Conservation (phyloP, 768 basidiomycete species). For the Mrakia gelida region DNA sequence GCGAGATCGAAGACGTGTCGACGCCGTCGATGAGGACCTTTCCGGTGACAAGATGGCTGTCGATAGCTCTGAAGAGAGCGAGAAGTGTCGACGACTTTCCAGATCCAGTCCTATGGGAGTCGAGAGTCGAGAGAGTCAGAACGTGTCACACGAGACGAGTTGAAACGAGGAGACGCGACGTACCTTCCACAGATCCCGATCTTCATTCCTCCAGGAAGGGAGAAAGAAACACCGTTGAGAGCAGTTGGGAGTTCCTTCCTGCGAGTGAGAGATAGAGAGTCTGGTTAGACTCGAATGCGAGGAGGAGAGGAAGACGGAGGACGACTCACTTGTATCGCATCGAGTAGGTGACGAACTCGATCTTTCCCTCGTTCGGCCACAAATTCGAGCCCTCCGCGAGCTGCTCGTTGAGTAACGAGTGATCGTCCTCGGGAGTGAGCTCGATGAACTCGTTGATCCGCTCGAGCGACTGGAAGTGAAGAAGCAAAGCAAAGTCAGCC, state of each 20-base stretch:
- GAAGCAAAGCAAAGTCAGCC: neutral
- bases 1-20: constrained; percentile 29
- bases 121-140: neutral
- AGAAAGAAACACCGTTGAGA: constrained; percentile 30
- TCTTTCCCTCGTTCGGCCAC: neutral
- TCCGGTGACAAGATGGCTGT: constrained; percentile 27
- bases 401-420: neutral
- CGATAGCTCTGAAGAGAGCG: constrained; percentile 35
- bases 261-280: neutral
- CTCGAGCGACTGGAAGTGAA: neutral
- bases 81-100: constrained; percentile 36
- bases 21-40: constrained; percentile 34
- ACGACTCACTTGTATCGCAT: constrained; percentile 11
- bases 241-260: constrained; percentile 32
- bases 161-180: neutral
- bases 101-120: constrained; percentile 29
- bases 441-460: neutral
- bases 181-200: constrained; percentile 36
- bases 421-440: neutral
- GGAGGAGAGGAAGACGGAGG: no score
- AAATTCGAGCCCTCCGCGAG: no score
- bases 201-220: constrained; percentile 31
- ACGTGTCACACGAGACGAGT: neutral
- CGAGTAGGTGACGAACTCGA: neutral
- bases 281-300: neutral